Evolutionary conservation across 1,139 yeast species (phyloP).

Genomic region (Kurtzmaniella quercitrusa): DNA sequence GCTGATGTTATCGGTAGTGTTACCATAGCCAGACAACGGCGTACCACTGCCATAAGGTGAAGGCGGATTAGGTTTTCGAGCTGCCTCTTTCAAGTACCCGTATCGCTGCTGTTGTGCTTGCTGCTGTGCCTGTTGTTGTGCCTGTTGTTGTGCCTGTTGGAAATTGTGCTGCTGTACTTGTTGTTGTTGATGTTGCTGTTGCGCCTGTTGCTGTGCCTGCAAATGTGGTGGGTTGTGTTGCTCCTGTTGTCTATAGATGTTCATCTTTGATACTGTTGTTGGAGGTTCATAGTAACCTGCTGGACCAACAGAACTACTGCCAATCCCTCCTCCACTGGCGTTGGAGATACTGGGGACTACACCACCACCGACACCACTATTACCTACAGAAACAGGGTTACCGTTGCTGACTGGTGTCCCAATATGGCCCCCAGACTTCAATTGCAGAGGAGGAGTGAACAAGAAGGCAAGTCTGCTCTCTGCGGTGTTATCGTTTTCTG

Average conservation of each 20-base stretch:
- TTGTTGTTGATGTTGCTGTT: conserved; percentile 14
- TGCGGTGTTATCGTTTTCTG: conserved; percentile 55
- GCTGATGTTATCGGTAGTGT: background rate
- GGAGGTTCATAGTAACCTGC: conserved; percentile 7
- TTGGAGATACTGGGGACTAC: background rate
- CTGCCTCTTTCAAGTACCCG: background rate
- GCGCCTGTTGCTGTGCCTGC: conserved; percentile 16
- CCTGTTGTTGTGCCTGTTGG: conserved; percentile 15
- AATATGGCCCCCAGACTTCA: conserved; percentile 35
- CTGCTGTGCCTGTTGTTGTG: conserved; percentile 16
- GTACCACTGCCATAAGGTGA: conserved; percentile 20
- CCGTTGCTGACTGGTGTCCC: background rate
- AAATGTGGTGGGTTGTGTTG: conserved; percentile 24
- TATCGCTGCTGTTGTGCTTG: conserved; percentile 7
- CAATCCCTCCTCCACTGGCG: conserved; percentile 2
- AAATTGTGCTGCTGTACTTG: conserved; percentile 11
- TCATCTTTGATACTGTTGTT: conserved; percentile 13
- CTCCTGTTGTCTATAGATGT: conserved; percentile 16
- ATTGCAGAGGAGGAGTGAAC: conserved; percentile 45
- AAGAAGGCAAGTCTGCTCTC: conserved; percentile 37
- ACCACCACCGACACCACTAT: background rate
- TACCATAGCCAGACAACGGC: conserved; percentile 16
- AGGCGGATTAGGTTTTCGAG: background rate
- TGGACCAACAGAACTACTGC: background rate
- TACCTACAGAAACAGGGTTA: background rate